Conservation (phyloP, 2,329 filamentous ascomycete genomes). For the Colletotrichum sansevieriae region DNA sequence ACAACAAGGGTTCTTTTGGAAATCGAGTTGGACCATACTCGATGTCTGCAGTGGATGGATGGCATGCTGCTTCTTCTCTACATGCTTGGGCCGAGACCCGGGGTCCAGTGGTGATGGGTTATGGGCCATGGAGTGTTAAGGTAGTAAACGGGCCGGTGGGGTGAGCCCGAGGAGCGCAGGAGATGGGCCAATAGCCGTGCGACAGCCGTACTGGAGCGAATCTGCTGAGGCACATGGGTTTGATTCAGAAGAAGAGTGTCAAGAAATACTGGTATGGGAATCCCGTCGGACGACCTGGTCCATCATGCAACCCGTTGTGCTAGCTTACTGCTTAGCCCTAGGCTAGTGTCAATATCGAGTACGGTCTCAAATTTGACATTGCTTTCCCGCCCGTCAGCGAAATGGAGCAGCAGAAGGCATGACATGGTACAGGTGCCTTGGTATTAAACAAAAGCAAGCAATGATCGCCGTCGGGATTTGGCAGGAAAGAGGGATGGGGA, state of each 20-base stretch:
- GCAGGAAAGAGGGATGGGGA: background rate
- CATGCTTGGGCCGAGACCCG: conserved; percentile 3
- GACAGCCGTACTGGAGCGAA: conserved; percentile 2
- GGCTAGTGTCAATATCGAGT: conserved; percentile 5
- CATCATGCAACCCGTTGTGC: conserved; percentile 13
- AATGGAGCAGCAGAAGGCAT: conserved; percentile 1
- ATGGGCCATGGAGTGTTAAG: too few species aligned
- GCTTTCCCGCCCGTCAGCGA: conserved; percentile 1
- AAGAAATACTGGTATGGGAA: background rate
- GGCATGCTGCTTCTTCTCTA: background rate
- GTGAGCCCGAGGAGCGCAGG: background rate
- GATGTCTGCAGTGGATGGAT: background rate
- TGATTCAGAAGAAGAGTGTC: conserved; percentile 2
- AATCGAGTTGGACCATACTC: too few species aligned
- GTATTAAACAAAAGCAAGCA: conserved; percentile 17
- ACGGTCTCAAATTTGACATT: conserved; percentile 4
- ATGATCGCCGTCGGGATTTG: conserved; percentile 3
- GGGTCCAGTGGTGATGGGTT: conserved; percentile 1
- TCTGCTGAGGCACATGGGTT: conserved; percentile 3
- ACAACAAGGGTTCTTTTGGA: too few species aligned
- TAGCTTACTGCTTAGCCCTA: background rate
- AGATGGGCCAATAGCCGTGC: conserved; percentile 1
- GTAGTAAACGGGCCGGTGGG: too few species aligned
- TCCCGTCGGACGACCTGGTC: background rate
- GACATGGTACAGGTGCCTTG: background rate